phyloP scores from a whole-genome alignment of 768 basidiomycete genomes.

The Lentinus brumalis region DNA sequence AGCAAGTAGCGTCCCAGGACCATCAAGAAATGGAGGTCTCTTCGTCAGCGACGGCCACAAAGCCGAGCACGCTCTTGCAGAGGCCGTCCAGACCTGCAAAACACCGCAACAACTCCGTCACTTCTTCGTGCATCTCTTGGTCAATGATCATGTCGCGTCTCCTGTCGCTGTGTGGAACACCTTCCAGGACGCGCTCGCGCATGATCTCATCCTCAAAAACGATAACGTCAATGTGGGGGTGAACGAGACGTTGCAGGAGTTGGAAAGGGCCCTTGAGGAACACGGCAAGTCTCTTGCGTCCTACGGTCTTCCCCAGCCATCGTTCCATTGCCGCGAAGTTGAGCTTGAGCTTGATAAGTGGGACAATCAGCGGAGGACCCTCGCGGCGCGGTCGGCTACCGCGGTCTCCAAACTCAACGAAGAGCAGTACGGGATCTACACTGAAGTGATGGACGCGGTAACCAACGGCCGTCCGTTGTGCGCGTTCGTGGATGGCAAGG shows the following conservation, averaged over 20 bases:
- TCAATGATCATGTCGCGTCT: constrained; percentile 33
- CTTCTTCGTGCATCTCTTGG: constrained; percentile 42
- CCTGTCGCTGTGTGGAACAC: constrained; percentile 32
- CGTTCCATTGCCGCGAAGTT: constrained; percentile 30
- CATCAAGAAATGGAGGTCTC: constrained; percentile 26
- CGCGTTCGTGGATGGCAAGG: constrained; percentile 41
- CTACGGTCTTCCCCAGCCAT: constrained; percentile 35
- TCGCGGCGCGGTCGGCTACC: constrained; percentile 13
- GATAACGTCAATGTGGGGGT: constrained; percentile 22
- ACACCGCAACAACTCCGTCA: constrained; percentile 41
- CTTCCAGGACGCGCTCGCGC: constrained; percentile 25
- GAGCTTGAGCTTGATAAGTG: constrained; percentile 30
- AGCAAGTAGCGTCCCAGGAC: constrained; percentile 23
- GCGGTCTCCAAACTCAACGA: constrained; percentile 22
- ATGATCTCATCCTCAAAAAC: constrained; percentile 25
- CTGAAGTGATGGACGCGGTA: constrained; percentile 19
- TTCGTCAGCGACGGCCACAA: constrained; percentile 28
- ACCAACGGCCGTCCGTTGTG: constrained; percentile 14
- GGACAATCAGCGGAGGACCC: constrained; percentile 9
- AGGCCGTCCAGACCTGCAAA: constrained; percentile 34
- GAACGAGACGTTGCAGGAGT: constrained; percentile 27
- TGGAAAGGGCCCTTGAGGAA: constrained; percentile 26
- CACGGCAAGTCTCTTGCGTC: constrained; percentile 28
- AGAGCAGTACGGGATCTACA: constrained; percentile 29
- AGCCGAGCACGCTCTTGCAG: constrained; percentile 34